These are phyloP conservation scores for Elaeis guineensis DNA, from an alignment of 176 grass and related monocot species.

Conservation along the genomic window DNA sequence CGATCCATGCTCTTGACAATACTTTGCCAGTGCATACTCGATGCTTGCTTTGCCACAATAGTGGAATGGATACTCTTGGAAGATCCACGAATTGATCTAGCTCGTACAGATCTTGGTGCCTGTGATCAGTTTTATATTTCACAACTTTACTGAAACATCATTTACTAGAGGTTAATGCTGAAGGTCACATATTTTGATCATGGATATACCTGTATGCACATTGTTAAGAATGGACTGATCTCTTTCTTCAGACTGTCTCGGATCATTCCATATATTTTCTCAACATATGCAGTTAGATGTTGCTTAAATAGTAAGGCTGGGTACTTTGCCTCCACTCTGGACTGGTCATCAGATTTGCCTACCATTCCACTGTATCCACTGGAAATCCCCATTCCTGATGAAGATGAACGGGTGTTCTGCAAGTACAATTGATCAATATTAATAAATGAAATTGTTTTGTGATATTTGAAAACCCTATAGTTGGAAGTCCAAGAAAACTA, in stretches of 20 bases:
- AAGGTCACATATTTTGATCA: no score
- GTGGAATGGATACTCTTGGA: constrained; percentile 63
- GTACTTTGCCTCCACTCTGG: constrained; percentile 82
- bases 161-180: not conserved
- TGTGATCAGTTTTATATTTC: constrained; percentile 1
- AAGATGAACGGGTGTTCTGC: constrained; percentile 63
- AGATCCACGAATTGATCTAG: constrained; percentile 61
- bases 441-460: not conserved
- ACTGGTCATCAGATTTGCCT: constrained; percentile 37
- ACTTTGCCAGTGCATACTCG: constrained; percentile 73
- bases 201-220: constrained; percentile 73
- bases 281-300: constrained; percentile 80
- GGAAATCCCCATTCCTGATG: constrained; percentile 47
- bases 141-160: not conserved
- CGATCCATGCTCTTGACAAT: constrained; percentile 56
- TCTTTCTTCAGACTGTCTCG: constrained; percentile 90
- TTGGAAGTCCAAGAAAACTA: no score
- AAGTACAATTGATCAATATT: constrained; percentile 8
- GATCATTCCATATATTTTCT: constrained; percentile 92
- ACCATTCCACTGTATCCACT: constrained; percentile 89
- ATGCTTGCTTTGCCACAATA: constrained; percentile 57
- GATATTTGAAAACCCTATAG: no score
- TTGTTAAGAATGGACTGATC: constrained; percentile 63
- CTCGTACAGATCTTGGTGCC: constrained; percentile 66
- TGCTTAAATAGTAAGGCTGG: constrained; percentile 89